A percentile compares a stretch with the other conserved stretches of the same genome.
Conservation (phyloP, 148 eudicot genomes). For the Silene uniflora region DNA sequence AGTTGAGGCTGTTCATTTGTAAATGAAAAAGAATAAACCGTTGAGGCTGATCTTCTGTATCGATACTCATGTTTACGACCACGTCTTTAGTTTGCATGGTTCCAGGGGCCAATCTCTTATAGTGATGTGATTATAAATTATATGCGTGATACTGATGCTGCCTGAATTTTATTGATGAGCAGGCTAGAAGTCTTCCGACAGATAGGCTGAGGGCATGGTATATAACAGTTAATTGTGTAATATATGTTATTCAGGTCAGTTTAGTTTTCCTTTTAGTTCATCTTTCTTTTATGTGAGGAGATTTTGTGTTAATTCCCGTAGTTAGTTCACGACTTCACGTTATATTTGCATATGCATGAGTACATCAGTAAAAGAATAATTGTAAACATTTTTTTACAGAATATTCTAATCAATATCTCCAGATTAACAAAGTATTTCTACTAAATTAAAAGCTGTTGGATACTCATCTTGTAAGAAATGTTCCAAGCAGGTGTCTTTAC, state of each 20-base stretch:
- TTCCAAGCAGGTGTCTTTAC: too few relatives aligned
- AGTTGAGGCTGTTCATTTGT: too few relatives aligned
- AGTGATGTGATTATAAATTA: not conserved
- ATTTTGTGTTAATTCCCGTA: not conserved
- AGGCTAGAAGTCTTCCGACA: constrained; percentile 85
- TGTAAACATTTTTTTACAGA: not conserved
- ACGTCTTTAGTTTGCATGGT: not conserved
- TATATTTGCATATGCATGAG: not conserved
- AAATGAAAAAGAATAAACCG: too few relatives aligned
- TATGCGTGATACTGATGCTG: not conserved
- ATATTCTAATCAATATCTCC: too few relatives aligned
- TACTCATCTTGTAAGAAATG: too few relatives aligned
- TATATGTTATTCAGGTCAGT: constrained; percentile 73
- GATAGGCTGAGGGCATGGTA: constrained; percentile 66
- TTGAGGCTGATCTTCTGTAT: not conserved
- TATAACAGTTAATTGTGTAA: constrained; percentile 51
- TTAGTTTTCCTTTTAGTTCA: not conserved
- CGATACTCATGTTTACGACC: constrained; percentile 10
- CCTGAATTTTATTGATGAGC: constrained; percentile 24
- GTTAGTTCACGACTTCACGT: not conserved
- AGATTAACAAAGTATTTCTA: too few relatives aligned
- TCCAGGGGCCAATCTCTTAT: not conserved
- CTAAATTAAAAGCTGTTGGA: too few relatives aligned
- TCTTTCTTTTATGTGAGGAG: not conserved
- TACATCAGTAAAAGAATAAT: not conserved